Evolutionary conservation across 495 filamentous ascomycete species (phyloP).

Genomic region (Penicillium soppii): DNA sequence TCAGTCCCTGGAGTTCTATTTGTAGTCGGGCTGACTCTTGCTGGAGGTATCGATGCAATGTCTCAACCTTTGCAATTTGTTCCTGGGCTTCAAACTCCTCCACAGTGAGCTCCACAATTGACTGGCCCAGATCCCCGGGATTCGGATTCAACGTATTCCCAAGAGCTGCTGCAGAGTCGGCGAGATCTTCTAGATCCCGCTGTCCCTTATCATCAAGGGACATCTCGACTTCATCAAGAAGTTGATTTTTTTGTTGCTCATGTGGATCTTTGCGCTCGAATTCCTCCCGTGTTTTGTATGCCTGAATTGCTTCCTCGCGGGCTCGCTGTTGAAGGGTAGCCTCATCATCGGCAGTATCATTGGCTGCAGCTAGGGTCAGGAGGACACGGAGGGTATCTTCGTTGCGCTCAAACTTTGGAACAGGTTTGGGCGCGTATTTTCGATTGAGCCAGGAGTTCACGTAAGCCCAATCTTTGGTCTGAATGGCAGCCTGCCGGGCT

Average conservation of each 20-base stretch:
- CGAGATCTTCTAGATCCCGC: constrained; percentile 39
- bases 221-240: constrained; percentile 41
- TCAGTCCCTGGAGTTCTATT: constrained; percentile 37
- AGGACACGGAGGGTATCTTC: constrained; percentile 76
- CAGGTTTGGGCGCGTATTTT: constrained; percentile 61
- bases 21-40: constrained; percentile 38
- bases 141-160: constrained; percentile 34
- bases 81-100: constrained; percentile 41
- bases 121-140: constrained; percentile 35
- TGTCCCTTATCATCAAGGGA: constrained; percentile 38
- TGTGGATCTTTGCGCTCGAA: constrained; percentile 24
- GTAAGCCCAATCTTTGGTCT: constrained; percentile 84
- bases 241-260: constrained; percentile 33
- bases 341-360: constrained; percentile 82
- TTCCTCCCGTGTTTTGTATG: constrained; percentile 33
- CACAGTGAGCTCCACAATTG: constrained; percentile 42
- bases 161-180: constrained; percentile 33
- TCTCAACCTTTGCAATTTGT: constrained; percentile 57
- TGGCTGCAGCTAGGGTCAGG: constrained; percentile 70
- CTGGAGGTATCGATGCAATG: constrained; percentile 46
- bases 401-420: constrained; percentile 79
- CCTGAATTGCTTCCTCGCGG: constrained; percentile 37
- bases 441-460: constrained; percentile 76
- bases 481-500: constrained; percentile 47
- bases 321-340: constrained; percentile 50